These are phyloP conservation scores for Ganoderma multipileum DNA, from an alignment of 1,284 basidiomycete genomes.

Conservation along the genomic window DNA sequence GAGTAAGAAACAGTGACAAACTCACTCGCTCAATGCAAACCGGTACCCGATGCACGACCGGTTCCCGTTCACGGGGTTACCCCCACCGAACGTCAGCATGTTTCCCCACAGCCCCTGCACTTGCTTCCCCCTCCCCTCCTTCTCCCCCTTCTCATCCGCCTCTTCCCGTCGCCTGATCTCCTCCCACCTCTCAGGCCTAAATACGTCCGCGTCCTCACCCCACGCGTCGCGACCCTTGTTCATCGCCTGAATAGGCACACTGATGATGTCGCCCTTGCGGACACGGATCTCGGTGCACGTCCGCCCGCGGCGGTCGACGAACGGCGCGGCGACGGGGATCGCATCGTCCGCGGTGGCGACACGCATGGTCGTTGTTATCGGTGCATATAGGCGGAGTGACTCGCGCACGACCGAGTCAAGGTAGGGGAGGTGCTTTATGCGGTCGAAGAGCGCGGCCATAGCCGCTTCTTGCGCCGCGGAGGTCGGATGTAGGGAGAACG, in stretches of 20 bases:
- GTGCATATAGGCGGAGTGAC: constrained; percentile 67
- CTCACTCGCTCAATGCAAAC: constrained; percentile 75
- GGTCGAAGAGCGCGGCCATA: constrained; percentile 25
- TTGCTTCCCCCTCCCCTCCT: constrained; percentile 35
- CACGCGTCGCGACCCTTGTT: constrained; percentile 68
- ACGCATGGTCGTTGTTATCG: constrained; percentile 72
- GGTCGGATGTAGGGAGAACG: neutral
- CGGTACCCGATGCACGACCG: constrained; percentile 77
- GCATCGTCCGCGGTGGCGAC: constrained; percentile 60
- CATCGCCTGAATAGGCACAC: constrained; percentile 67
- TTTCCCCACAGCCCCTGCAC: constrained; percentile 71
- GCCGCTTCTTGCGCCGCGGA: constrained; percentile 3
- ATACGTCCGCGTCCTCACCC: constrained; percentile 72
- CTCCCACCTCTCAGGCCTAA: constrained; percentile 71
- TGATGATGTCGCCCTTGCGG: constrained; percentile 63
- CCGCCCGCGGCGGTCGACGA: constrained; percentile 40
- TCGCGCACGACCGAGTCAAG: constrained; percentile 72
- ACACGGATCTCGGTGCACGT: constrained; percentile 52
- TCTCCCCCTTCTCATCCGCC: constrained; percentile 32
- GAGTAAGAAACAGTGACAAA: constrained; percentile 27
- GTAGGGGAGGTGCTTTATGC: constrained; percentile 52
- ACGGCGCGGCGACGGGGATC: constrained; percentile 54
- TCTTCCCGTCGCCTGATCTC: constrained; percentile 32
- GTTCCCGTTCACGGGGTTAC: constrained; percentile 58
- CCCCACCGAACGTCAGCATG: constrained; percentile 70